phyloP scores from a whole-genome alignment of 2,329 filamentous ascomycete genomes.

The Epichloe gansuensis region DNA sequence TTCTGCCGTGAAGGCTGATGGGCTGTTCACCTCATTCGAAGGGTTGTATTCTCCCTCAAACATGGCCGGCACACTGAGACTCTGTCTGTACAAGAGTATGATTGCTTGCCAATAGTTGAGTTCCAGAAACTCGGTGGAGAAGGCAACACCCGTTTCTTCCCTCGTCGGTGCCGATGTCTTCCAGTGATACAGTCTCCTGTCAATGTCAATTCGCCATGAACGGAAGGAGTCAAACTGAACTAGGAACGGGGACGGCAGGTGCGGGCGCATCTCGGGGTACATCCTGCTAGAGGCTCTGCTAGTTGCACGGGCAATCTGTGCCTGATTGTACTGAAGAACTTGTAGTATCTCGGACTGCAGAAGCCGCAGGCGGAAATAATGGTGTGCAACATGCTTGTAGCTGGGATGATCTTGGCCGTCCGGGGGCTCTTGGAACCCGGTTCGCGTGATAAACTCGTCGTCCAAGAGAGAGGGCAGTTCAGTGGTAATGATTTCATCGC shows the following conservation, averaged over 20 bases:
- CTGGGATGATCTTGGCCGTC: conserved; percentile 50
- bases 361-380: conserved; percentile 80
- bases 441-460: conserved; percentile 73
- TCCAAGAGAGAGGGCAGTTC: conserved; percentile 85
- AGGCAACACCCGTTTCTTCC: conserved; percentile 71
- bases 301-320: conserved; percentile 58
- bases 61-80: conserved; percentile 70
- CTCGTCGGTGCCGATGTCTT: conserved; percentile 68
- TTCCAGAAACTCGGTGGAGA: conserved; percentile 80
- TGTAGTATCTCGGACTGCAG: conserved; percentile 92
- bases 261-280: conserved; percentile 64
- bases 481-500: conserved; percentile 92
- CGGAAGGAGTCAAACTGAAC: conserved; percentile 74
- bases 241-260: conserved; percentile 74
- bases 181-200: conserved; percentile 73
- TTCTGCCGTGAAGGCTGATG: conserved; percentile 49
- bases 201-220: conserved; percentile 79
- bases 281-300: conserved; percentile 48
- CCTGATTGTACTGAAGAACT: conserved; percentile 84
- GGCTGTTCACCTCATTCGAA: conserved; percentile 50
- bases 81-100: conserved; percentile 90
- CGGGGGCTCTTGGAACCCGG: conserved; percentile 54
- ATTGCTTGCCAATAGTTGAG: conserved; percentile 97
- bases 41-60: conserved; percentile 68
- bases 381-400: conserved; percentile 83